Percentiles rank a stretch among this genome's conserved stretches.
These are phyloP conservation scores for Mortierella polycephala DNA, from an alignment of 371 early-diverging fungal species.

Conservation along the genomic window DNA sequence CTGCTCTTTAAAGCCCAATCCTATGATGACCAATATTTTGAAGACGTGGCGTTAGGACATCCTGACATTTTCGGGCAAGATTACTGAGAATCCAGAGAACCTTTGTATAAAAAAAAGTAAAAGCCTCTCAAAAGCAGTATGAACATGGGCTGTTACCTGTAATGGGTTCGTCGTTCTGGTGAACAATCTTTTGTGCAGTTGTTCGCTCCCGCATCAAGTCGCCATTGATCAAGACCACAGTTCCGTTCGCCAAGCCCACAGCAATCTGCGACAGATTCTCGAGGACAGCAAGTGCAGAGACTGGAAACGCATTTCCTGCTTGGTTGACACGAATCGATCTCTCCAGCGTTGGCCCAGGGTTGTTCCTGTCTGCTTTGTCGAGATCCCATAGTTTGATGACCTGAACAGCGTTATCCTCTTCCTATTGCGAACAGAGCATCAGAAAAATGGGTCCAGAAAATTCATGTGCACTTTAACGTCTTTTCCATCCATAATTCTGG, in stretches of 20 bases:
- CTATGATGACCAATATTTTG: slow-evolving; percentile 24
- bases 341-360: slow-evolving; percentile 69
- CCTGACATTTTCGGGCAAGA: too few species aligned
- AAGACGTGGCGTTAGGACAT: neutral
- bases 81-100: too few species aligned
- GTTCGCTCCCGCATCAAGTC: slow-evolving; percentile 83
- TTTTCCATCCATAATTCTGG: neutral
- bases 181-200: slow-evolving; percentile 82
- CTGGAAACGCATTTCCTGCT: slow-evolving; percentile 77
- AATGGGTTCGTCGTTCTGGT: slow-evolving; percentile 86
- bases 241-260: slow-evolving; percentile 91
- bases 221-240: slow-evolving; percentile 85
- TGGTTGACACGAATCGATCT: slow-evolving; percentile 81
- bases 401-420: slow-evolving; percentile 67
- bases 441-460: neutral
- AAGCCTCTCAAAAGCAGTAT: neutral
- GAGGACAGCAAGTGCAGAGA: slow-evolving; percentile 86
- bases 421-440: slow-evolving; percentile 8
- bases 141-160: slow-evolving; percentile 64
- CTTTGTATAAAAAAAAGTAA: neutral
- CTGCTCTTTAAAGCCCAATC: slow-evolving; percentile 83
- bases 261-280: slow-evolving; percentile 89
- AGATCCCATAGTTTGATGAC: slow-evolving; percentile 86
- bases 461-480: too few species aligned
- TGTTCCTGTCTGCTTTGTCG: slow-evolving; percentile 64